A percentile compares a stretch with the other conserved stretches of the same genome.
These are phyloP conservation scores for Helminthosporium solani DNA, from an alignment of 2,329 filamentous ascomycete genomes.

Conservation along the genomic window DNA sequence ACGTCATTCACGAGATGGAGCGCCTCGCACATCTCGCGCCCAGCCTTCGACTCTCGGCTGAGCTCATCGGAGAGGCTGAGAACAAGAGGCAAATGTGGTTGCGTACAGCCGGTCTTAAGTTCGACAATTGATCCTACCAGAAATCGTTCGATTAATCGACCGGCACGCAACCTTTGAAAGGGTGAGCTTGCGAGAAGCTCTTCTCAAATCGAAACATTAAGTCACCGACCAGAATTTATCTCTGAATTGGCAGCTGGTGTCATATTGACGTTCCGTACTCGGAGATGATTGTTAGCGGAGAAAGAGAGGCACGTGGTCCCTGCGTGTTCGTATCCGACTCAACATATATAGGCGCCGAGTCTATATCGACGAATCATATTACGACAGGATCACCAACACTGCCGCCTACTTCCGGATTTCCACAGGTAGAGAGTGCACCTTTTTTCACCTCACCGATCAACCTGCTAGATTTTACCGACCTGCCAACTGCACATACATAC, in stretches of 20 bases:
- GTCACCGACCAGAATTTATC: too few species aligned
- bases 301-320: not conserved
- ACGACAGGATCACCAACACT: not conserved
- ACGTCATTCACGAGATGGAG: constrained; percentile 74
- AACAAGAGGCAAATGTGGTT: constrained; percentile 65
- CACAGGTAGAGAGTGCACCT: constrained; percentile 4
- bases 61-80: constrained; percentile 77
- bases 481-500: not conserved
- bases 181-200: too few species aligned
- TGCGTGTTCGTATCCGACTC: not conserved
- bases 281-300: not conserved
- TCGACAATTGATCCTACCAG: constrained; percentile 31
- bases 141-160: not conserved
- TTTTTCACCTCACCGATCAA: not conserved
- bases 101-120: constrained; percentile 42
- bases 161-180: not conserved
- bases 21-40: constrained; percentile 73
- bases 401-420: not conserved
- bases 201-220: too few species aligned
- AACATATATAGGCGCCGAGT: not conserved
- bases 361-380: not conserved
- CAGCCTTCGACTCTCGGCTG: constrained; percentile 71
- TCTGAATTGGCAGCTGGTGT: too few species aligned
- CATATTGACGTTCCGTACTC: not conserved
- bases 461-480: not conserved